Evolutionary conservation across 352 stramenopile genomes (phyloP).

Genomic region (Globisporangium viniferum): DNA sequence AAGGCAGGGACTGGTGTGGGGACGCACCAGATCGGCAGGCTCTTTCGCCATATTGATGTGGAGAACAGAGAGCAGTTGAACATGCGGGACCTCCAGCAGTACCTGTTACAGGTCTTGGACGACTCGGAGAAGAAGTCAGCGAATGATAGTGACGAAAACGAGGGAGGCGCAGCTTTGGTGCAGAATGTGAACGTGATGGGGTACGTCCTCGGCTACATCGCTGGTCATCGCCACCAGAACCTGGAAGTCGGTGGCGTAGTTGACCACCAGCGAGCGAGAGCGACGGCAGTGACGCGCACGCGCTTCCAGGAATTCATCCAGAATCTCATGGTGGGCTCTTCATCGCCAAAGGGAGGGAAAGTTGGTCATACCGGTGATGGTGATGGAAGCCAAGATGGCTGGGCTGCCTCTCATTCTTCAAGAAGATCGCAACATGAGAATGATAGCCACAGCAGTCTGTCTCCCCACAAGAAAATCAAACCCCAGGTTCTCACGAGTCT

Average conservation of each 20-base stretch:
- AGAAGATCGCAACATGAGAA: too few relatives aligned
- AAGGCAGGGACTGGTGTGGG: background rate
- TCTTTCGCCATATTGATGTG: conserved; percentile 34
- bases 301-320: conserved; percentile 11
- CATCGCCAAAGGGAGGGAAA: background rate
- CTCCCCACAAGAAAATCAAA: background rate
- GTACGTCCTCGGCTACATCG: conserved; percentile 20
- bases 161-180: background rate
- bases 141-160: background rate
- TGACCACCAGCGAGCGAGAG: conserved; percentile 1
- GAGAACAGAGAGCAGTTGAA: conserved; percentile 49
- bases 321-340: background rate
- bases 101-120: conserved; percentile 5
- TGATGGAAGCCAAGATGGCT: background rate
- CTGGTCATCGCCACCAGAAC: background rate
- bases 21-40: conserved; percentile 13
- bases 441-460: background rate
- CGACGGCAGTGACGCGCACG: conserved; percentile 3
- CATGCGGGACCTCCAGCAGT: conserved; percentile 23
- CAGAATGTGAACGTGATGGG: conserved; percentile 11
- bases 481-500: conserved; percentile 24
- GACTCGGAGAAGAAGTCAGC: background rate
- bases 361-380: background rate
- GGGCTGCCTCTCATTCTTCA: background rate
- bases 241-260: background rate